Percentiles rank a stretch among this genome's conserved stretches.
Evolutionary conservation across 345 rosid species (phyloP).

Genomic region (Salix purpurea): DNA sequence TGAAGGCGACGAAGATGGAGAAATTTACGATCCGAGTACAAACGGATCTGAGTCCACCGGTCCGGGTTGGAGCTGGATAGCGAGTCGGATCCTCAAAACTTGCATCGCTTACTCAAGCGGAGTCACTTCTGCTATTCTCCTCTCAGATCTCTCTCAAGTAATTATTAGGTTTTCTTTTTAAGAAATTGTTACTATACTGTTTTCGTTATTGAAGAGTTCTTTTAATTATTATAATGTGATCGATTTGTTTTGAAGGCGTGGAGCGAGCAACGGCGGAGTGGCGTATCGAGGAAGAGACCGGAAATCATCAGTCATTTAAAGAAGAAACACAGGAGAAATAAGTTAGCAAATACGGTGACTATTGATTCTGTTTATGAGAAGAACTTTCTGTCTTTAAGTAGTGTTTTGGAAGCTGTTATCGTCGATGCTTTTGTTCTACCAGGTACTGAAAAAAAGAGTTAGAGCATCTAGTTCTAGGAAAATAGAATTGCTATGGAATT

Average conservation of each 20-base stretch:
- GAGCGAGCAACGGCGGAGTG: conserved; percentile 61
- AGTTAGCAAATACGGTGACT: conserved; percentile 64
- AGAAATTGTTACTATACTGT: no score
- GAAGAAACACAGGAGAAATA: conserved; percentile 60
- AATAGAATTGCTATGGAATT: not conserved
- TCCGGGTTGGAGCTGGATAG: conserved; percentile 87
- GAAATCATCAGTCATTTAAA: conserved; percentile 56
- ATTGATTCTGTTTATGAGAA: conserved; percentile 80
- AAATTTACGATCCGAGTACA: conserved; percentile 11
- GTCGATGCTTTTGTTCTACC: conserved; percentile 68
- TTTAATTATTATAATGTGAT: not conserved
- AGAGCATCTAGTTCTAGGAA: not conserved
- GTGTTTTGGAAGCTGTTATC: conserved; percentile 75
- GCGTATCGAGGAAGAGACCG: conserved; percentile 60
- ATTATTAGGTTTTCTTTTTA: not conserved
- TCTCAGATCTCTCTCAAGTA: conserved; percentile 85
- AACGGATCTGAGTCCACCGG: conserved; percentile 23
- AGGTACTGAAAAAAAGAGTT: conserved; percentile 30
- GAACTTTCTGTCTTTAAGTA: conserved; percentile 63
- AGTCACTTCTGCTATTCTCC: conserved; percentile 78
- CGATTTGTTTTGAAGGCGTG: conserved; percentile 44
- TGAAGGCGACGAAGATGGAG: conserved; percentile 17
- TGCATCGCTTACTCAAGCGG: conserved; percentile 86
- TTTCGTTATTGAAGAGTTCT: not conserved
- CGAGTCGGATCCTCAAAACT: conserved; percentile 67